Evolutionary conservation across 768 basidiomycete species (phyloP), one percentile per base, ranked within the genome.

Genomic region (Dentipellis fragilis): DNA sequence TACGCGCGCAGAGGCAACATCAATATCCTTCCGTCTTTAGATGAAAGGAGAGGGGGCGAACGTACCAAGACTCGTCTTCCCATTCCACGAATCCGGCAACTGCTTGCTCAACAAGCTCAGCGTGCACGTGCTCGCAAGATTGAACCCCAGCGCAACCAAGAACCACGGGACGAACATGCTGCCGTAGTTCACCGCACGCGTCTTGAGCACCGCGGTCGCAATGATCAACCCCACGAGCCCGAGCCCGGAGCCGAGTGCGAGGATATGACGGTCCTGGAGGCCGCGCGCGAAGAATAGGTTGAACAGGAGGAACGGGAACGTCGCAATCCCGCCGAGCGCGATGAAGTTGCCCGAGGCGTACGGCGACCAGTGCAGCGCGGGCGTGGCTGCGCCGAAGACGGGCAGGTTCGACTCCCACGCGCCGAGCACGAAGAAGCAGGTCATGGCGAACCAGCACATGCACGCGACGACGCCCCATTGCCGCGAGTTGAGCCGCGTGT

Each of bases 381-480:
- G 65, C 10, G 76, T 74, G 17, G 78, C 75, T 4, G 48, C 48
- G 48, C 22, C 29, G 29, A 49, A 49, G 19, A 49, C 48, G 29
- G 48, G 48, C 19, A 49, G 19, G 48, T 49, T 49, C 19, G 48
- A 22, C 22, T 49, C 48, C 48, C 48, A 49, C 16, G 48, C 48
- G 14, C 48, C 83, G 55, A 87, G 78, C 64, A 85, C 73, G 68
- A 85, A 83, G 72, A 85, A 86, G 67, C 77, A 83, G 19, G 80
- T 74, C 79, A 83, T 83, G 47, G 82, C 75, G 62, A 79, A 81
- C 78, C 82, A 86, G 65, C 82, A 85, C 80, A 86, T 84, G 63
- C 78, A 82, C 45, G 73, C 59, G 19, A 79, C 71, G 55, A 81
- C 77, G 21, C 79, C 80, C 75, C 77, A 79, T 19, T 45, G 42